A percentile compares a stretch with the other conserved stretches of the same genome.
Evolutionary conservation across 345 rosid genomes (phyloP).

Genomic region (Raphanus raphanistrum): DNA sequence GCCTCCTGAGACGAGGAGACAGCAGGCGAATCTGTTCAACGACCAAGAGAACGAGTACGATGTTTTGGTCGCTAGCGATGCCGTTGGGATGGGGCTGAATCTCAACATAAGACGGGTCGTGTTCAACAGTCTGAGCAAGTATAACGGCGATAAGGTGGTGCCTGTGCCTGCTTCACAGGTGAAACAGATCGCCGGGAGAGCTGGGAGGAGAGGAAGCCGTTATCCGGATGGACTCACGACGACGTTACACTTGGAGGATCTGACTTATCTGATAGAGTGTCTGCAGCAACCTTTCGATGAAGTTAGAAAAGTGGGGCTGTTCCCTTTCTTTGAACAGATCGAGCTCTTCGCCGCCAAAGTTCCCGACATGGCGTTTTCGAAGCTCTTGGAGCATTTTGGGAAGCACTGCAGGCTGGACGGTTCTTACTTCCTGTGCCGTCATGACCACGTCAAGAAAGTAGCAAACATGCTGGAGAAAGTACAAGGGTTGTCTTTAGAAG

Average conservation of each 20-base stretch:
- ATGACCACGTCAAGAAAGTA: slow-evolving; percentile 83
- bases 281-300: slow-evolving; percentile 83
- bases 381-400: slow-evolving; percentile 73
- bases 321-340: slow-evolving; percentile 94
- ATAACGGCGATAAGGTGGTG: slow-evolving; percentile 80
- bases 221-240: slow-evolving; percentile 93
- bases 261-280: slow-evolving; percentile 75
- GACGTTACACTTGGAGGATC: slow-evolving; percentile 67
- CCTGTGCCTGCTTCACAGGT: slow-evolving; percentile 87
- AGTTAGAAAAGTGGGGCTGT: slow-evolving; percentile 77
- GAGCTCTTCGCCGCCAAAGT: slow-evolving; percentile 82
- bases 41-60: slow-evolving; percentile 85
- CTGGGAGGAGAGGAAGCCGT: slow-evolving; percentile 88
- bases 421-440: slow-evolving; percentile 77
- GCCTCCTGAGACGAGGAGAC: slow-evolving; percentile 94
- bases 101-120: slow-evolving; percentile 91
- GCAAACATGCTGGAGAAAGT: slow-evolving; percentile 96
- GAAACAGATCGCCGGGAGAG: slow-evolving; percentile 97
- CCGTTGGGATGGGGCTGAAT: slow-evolving; percentile 96
- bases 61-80: slow-evolving; percentile 97
- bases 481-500: slow-evolving; percentile 67
- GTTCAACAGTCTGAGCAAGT: slow-evolving; percentile 69
- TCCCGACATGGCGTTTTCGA: slow-evolving; percentile 50
- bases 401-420: slow-evolving; percentile 85
- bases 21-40: slow-evolving; percentile 87